These are phyloP conservation scores for Acer negundo DNA, from an alignment of 345 rosid species.

Conservation along the genomic window DNA sequence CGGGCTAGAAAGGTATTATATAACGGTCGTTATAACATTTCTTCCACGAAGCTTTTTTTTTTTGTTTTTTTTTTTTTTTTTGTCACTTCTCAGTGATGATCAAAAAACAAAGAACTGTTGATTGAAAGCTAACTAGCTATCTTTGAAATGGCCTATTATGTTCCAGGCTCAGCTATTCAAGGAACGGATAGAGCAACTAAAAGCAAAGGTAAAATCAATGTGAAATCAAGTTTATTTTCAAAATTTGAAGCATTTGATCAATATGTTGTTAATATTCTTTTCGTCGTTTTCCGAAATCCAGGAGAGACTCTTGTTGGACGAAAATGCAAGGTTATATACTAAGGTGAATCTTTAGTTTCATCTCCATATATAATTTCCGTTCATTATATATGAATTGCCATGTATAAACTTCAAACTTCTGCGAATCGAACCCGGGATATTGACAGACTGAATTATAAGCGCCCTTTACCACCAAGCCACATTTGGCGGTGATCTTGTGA, in stretches of 20 bases:
- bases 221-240: not conserved
- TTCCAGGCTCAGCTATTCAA: constrained; percentile 45
- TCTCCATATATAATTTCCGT: not conserved
- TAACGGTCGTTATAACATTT: not conserved
- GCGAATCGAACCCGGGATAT: no score
- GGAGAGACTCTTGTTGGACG: constrained; percentile 51
- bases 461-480: no score
- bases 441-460: no score
- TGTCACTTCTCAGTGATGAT: not conserved
- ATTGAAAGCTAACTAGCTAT: not conserved
- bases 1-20: constrained; percentile 61
- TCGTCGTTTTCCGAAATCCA: constrained; percentile 21
- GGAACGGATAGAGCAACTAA: constrained; percentile 46
- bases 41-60: not conserved
- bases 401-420: not conserved
- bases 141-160: not conserved
- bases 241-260: not conserved
- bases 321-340: constrained; percentile 40
- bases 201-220: constrained; percentile 42
- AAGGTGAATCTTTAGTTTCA: constrained; percentile 38
- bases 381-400: not conserved
- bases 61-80: no score
- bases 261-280: not conserved
- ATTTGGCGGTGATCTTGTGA: no score
- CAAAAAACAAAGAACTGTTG: not conserved